phyloP scores from a whole-genome alignment of 257 asterid species.

The Forsythia suspensa region DNA sequence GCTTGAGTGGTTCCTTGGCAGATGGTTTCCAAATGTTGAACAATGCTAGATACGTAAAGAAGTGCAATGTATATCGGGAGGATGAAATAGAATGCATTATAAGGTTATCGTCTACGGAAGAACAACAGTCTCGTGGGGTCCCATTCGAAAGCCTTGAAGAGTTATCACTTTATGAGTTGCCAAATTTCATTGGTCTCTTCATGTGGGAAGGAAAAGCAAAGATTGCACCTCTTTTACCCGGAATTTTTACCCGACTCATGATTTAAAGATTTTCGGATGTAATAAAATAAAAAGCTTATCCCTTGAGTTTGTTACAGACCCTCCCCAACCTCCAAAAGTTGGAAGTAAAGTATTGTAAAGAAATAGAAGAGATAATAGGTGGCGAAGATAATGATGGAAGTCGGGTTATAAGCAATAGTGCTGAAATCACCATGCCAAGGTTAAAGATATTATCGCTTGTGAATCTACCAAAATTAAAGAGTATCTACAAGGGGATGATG shows the following conservation, averaged over 20 bases:
- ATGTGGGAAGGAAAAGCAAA: neutral
- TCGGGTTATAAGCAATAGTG: neutral
- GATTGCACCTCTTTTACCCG: constrained; percentile 1
- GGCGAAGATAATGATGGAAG: constrained; percentile 9
- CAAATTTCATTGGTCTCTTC: constrained; percentile 19
- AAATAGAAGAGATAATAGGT: constrained; percentile 27
- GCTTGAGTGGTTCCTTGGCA: constrained; percentile 10
- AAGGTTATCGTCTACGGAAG: neutral
- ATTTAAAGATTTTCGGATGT: neutral
- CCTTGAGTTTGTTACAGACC: constrained; percentile 2
- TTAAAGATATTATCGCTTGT: neutral
- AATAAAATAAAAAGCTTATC: constrained; percentile 22
- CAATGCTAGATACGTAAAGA: constrained; percentile 8
- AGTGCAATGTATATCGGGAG: neutral
- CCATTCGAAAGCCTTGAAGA: constrained; percentile 17
- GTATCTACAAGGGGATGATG: constrained; percentile 21
- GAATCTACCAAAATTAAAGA: constrained; percentile 21
- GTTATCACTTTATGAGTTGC: neutral
- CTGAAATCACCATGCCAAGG: constrained; percentile 13
- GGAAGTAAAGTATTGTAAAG: neutral
- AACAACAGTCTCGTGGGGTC: neutral
- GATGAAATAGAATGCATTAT: constrained; percentile 22
- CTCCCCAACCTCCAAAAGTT: constrained; percentile 19
- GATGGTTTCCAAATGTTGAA: constrained; percentile 21
- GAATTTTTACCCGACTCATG: constrained; percentile 22